Conservation (phyloP, 805 yeast genomes). For the Ogataea siamensis region DNA sequence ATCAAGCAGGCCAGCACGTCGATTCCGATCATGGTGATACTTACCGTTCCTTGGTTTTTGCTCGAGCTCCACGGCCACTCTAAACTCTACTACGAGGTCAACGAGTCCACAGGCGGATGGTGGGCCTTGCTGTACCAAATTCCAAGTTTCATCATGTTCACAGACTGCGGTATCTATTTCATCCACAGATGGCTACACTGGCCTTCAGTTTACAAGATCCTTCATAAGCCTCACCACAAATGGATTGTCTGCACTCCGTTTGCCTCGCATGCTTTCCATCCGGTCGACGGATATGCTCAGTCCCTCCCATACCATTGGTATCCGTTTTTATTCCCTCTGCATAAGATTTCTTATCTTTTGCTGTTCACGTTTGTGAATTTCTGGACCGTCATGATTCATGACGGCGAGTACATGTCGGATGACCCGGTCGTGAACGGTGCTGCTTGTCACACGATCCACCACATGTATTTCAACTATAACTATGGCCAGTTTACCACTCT, state of each 20-base stretch:
- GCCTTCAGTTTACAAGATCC: constrained; percentile 78
- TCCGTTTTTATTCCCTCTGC: constrained; percentile 90
- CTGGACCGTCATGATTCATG: constrained; percentile 99
- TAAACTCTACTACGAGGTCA: constrained; percentile 63
- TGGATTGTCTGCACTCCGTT: constrained; percentile 99
- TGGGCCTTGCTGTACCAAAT: constrained; percentile 61
- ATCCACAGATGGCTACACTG: constrained; percentile 93
- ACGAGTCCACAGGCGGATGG: constrained; percentile 67
- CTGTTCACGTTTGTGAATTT: constrained; percentile 90
- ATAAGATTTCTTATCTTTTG: constrained; percentile 77
- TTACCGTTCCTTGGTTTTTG: constrained; percentile 89
- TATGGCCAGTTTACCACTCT: constrained; percentile 97
- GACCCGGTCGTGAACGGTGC: constrained; percentile 96
- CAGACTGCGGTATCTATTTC: constrained; percentile 89
- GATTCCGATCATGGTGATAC: constrained; percentile 83
- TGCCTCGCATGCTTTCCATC: constrained; percentile 98
- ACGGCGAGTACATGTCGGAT: constrained; percentile 91
- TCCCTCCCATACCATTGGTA: constrained; percentile 89
- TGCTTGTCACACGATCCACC: constrained; percentile 97
- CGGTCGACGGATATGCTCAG: constrained; percentile 93
- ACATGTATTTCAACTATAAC: constrained; percentile 94
- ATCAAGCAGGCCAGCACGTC: constrained; percentile 74
- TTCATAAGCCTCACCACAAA: constrained; percentile 98
- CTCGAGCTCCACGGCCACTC: constrained; percentile 84
- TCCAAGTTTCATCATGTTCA: constrained; percentile 82